Conservation (phyloP, 176 grass and related monocot genomes). For the Cymbopogon citratus region DNA sequence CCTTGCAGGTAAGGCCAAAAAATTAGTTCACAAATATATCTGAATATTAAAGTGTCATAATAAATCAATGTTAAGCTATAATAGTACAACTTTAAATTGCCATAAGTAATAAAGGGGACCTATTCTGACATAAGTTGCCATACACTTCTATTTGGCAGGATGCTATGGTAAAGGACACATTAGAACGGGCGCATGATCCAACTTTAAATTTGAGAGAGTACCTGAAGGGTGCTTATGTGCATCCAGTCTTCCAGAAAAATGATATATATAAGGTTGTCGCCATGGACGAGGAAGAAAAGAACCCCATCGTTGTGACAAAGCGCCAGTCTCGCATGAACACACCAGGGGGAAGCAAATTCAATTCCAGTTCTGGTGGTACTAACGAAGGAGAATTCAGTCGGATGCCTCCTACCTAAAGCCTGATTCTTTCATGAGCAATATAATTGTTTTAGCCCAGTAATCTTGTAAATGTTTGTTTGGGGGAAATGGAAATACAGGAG, state of each 20-base stretch:
- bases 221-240: slow-evolving; percentile 83
- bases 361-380: slow-evolving; percentile 53
- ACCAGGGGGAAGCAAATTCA: slow-evolving; percentile 52
- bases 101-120: no score
- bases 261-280: slow-evolving; percentile 32
- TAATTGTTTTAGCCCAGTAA: slow-evolving; percentile 11
- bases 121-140: background rate
- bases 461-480: slow-evolving; percentile 28
- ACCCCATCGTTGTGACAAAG: slow-evolving; percentile 14
- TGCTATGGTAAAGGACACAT: slow-evolving; percentile 95
- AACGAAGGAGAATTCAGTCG: slow-evolving; percentile 36
- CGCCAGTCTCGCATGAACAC: slow-evolving; percentile 36
- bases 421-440: slow-evolving; percentile 1
- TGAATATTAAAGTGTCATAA: background rate
- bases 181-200: slow-evolving; percentile 71
- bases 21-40: background rate
- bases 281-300: slow-evolving; percentile 68
- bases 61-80: background rate
- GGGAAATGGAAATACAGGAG: slow-evolving; percentile 13
- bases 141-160: slow-evolving; percentile 53
- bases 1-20: background rate
- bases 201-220: slow-evolving; percentile 82
- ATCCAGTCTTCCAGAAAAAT: slow-evolving; percentile 68
- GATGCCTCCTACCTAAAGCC: slow-evolving; percentile 27
- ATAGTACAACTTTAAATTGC: no score